Conservation (phyloP, 1,284 basidiomycete genomes). For the Microbotryum scabiosae region DNA sequence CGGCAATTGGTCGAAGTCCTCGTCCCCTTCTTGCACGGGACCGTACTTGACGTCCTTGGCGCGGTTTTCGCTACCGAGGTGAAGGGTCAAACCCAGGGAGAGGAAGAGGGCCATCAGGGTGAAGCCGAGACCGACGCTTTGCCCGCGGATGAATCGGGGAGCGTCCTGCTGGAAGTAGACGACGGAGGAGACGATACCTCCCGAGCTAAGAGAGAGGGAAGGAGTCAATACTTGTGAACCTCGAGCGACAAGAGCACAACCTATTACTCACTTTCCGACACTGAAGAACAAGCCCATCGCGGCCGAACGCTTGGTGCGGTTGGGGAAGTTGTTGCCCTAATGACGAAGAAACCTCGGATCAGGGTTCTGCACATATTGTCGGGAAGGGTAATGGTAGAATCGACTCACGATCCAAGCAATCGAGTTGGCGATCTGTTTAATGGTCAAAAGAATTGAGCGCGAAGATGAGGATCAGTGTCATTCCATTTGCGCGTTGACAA, state of each 20-base stretch:
- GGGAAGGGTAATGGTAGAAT: too few species aligned
- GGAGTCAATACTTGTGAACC: slow-evolving; percentile 37
- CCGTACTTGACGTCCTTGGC: slow-evolving; percentile 41
- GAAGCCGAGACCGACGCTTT: slow-evolving; percentile 41
- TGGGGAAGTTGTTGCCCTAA: slow-evolving; percentile 2
- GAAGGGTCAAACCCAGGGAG: slow-evolving; percentile 38
- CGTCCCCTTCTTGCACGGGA: slow-evolving; percentile 27
- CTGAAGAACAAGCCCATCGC: slow-evolving; percentile 39
- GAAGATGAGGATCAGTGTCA: too few species aligned
- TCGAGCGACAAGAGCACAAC: slow-evolving; percentile 26
- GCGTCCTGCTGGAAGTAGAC: slow-evolving; percentile 25
- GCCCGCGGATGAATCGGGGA: slow-evolving; percentile 39
- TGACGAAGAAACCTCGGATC: slow-evolving; percentile 6
- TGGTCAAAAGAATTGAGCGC: too few species aligned
- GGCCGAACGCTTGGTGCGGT: slow-evolving; percentile 35
- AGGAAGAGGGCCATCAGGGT: slow-evolving; percentile 34
- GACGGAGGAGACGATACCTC: slow-evolving; percentile 44
- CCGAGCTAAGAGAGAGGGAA: slow-evolving; percentile 40
- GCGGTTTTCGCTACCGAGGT: slow-evolving; percentile 39
- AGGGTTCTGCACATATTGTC: slow-evolving; percentile 38
- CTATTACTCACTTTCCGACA: background rate
- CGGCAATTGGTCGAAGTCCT: slow-evolving; percentile 31
- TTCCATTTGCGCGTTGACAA: too few species aligned
- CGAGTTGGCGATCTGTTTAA: slow-evolving; percentile 37
- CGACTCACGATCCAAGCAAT: slow-evolving; percentile 39